Base-by-base conservation (phyloP, 2,329 filamentous ascomycete genomes). In the Pseudogymnoascus sp. region DNA sequence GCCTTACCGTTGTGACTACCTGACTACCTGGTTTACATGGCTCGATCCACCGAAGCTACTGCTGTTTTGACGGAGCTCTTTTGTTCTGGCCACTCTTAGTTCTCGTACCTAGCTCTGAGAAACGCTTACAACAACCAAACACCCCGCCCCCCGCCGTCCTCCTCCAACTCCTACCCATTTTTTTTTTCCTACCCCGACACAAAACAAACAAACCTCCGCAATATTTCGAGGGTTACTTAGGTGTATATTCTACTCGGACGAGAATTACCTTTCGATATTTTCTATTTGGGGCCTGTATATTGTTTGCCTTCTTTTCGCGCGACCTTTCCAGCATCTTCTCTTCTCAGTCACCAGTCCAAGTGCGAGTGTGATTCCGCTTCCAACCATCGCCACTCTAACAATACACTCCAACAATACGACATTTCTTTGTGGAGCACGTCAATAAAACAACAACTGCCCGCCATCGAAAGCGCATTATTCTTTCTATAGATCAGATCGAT, bases 41-140 rank as follows among this genome's bases (percentile, higher is more conserved):
- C 46, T 53, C 14, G 46, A 53, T 53, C 46, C 46, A 53, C 46
- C 26, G 7, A 53, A 53, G 46, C 46, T 53, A 53, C 46, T 53
- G 26, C 26, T 53, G 14, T 53, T 53, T 53, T 4, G 46, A 16
- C 46, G 46, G 46, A 53, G 43, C 43, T 53, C 24, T 28, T 28
- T n/a, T 31, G 43, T 53, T 53, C 43, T 53, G 43, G 43, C 43
- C 43, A 53, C 24, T 53, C 46, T 8, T 3, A 16, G 24, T 24
- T 16, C 46, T 53, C 46, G 26, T 31, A 53, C 46, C n/a, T 28
- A 7, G 46, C 26, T 19, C 26, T 53, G 46, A 53, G 26, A 53
- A 50, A 53, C 46, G 46, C 24, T 53, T 31, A 53, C 46, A 53
- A 53, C 46, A 16, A 53, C 24, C 14, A 53, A 28, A 10, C 46